Evolutionary conservation across 768 basidiomycete genomes (phyloP), one percentile per base, ranked within the genome.

Genomic region (Russula brevipes): DNA sequence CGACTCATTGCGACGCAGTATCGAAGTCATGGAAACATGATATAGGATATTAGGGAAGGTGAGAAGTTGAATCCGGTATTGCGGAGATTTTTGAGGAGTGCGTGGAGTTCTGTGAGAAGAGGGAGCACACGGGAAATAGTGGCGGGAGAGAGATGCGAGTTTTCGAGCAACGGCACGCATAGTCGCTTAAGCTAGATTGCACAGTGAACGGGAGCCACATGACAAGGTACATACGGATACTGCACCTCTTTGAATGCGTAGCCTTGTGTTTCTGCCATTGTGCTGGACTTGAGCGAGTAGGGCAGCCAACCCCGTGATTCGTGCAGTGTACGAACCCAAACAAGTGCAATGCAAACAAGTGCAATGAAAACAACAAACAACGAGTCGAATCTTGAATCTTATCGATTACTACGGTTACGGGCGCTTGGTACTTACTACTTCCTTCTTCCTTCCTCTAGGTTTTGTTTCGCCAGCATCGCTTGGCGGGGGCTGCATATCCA

Each of bases 1-100:
- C 3, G 86, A 81, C 16, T 81, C 69, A 71, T 94, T 92, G 38
- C 90, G 85, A 54, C 88, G 86, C 41, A 98, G 80, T 54, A 97
- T 84, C 35, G 86, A 83, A 2, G 93, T 93, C 45, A 98, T 3
- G 96, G 96, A 69, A 93, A 89, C 75, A 95, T 91, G 35, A 85
- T 78, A 73, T 98, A 98, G 50, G 88, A 86, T 49, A 92, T 83
- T 53, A 94, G 79, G 16, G 82, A 81, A 0, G 82, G 71, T 1
- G 81, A 78, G 41, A 92, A 79, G 4, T 72, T 56, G 41, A 69
- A 62, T 8, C 73, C 72, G 8, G 76, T 73, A 12, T 75, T 66
- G 10, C 79, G 73, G 31, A 82, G 69, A 6, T 78, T 75, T n/a
- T 71, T 72, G 47, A 94, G 76, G 7, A 75, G 73, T 8, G 71